Base-by-base conservation (phyloP, 257 asterid genomes). In the Verbena officinalis region DNA sequence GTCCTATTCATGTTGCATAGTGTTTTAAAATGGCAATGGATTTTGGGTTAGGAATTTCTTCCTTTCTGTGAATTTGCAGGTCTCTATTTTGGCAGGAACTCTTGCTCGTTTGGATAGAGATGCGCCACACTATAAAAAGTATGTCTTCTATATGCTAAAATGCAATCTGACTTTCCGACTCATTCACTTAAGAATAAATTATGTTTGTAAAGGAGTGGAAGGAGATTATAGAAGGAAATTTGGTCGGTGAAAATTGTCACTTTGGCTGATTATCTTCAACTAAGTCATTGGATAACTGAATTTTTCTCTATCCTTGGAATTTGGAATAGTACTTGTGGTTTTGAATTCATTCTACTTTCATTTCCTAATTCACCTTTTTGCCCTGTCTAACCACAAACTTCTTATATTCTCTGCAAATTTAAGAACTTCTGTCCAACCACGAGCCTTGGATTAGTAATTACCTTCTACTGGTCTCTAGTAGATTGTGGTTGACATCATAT, bases 61-160 rank as follows among this genome's bases (percentile, higher is more conserved):
- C 61, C 34, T 67, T 63, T 50, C 38, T 62, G 55, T 73, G 72
- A 67, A 73, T 58, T 36, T 73, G 77, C 86, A 94, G 99, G 96
- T 94, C 67, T 94, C 99, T 67, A 94, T 94, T 77, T 77, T 94
- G 86, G 96, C 97, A 57, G 99, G 99, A 31, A 94, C 99, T 68
- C 78, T 94, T 62, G 99, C 99, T 76, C 99, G 99, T 46, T 75
- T 94, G 86, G 99, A 94, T 72, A 88, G 99, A 78, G 97, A 94
- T 81, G 96, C 99, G 61, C 99, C 99, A 14, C 89, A 78, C 66
- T 90, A 94, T 72, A 90, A 83, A 72, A 94, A 94, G 99, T 94
- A 80, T 24, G 95, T 75, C 55, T 34, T 65, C 51, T 31, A 44
- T 66, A 30, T 69, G 43, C 30, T 54, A 46, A 23, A 34, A 40